These are phyloP conservation scores for Pseudopediastrum boryanum DNA, from an alignment of 139 green algal species.

Conservation along the genomic window DNA sequence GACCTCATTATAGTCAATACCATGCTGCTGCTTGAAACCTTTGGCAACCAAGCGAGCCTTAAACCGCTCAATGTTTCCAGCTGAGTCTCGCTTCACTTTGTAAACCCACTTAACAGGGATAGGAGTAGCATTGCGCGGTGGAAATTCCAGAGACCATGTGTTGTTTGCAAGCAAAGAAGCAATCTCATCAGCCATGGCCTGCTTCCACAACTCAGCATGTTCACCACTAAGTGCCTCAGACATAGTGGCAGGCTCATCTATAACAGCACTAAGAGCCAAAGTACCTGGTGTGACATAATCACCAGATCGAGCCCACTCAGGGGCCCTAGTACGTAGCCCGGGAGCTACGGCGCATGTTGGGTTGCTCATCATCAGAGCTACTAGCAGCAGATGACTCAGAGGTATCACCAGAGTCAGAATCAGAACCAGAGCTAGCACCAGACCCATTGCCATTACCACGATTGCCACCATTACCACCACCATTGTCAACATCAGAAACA, in stretches of 20 bases:
- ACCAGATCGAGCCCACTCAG: no score
- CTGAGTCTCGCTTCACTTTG: constrained; percentile 43
- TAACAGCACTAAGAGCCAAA: no score
- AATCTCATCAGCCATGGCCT: constrained; percentile 31
- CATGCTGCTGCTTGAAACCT: constrained; percentile 48
- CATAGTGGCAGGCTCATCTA: neutral
- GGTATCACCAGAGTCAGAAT: no score
- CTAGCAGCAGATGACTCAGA: no score
- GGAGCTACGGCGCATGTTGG: no score
- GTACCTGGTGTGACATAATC: no score
- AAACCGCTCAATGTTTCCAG: constrained; percentile 53
- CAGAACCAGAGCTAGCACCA: no score
- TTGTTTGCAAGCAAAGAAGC: neutral
- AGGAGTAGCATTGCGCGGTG: neutral
- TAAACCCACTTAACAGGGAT: constrained; percentile 52
- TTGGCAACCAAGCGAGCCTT: constrained; percentile 63
- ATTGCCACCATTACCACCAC: neutral
- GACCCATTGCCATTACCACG: no score
- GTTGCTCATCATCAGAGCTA: no score
- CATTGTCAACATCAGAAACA: no score
- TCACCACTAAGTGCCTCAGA: neutral
- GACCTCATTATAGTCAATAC: constrained; percentile 30
- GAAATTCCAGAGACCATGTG: constrained; percentile 9
- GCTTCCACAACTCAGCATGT: neutral
- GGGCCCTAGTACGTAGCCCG: no score